These are phyloP conservation scores for Cyberlindnera euphorbiiphila DNA, from an alignment of 805 yeast species.

Conservation along the genomic window DNA sequence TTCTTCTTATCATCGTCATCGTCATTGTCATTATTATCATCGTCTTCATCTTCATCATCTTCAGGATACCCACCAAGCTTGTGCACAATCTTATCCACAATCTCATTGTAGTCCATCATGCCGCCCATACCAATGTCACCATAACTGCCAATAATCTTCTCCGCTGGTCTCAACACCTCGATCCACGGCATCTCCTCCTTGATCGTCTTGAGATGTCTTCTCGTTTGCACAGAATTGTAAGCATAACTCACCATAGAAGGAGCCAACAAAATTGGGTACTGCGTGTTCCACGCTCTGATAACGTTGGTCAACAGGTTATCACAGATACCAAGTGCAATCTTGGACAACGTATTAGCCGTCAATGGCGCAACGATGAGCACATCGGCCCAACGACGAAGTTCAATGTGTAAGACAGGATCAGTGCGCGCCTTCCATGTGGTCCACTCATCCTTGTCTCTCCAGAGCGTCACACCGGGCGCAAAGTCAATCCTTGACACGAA, in stretches of 20 bases:
- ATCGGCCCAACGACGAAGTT: slow-evolving; percentile 95
- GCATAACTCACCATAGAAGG: slow-evolving; percentile 96
- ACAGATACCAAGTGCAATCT: slow-evolving; percentile 85
- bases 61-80: slow-evolving; percentile 63
- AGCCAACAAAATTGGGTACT: slow-evolving; percentile 82
- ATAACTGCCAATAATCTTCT: slow-evolving; percentile 85
- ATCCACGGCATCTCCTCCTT: slow-evolving; percentile 94
- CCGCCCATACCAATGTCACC: slow-evolving; percentile 99
- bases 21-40: slow-evolving; percentile 43
- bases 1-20: slow-evolving; percentile 31
- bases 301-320: slow-evolving; percentile 90
- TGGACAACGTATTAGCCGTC: slow-evolving; percentile 88
- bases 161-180: slow-evolving; percentile 90
- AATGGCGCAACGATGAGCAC: slow-evolving; percentile 89
- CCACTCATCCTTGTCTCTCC: slow-evolving; percentile 98
- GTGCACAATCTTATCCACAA: slow-evolving; percentile 78
- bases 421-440: slow-evolving; percentile 71
- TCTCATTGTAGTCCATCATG: slow-evolving; percentile 96
- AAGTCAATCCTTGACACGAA: slow-evolving; percentile 56
- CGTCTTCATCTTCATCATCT: slow-evolving; percentile 46
- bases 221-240: slow-evolving; percentile 84
- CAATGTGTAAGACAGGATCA: slow-evolving; percentile 94
- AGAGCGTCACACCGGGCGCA: slow-evolving; percentile 64
- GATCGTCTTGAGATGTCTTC: slow-evolving; percentile 70
- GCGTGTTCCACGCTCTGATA: slow-evolving; percentile 92